Conservation (phyloP, 805 yeast species). For the Metschnikowia koreensis region DNA sequence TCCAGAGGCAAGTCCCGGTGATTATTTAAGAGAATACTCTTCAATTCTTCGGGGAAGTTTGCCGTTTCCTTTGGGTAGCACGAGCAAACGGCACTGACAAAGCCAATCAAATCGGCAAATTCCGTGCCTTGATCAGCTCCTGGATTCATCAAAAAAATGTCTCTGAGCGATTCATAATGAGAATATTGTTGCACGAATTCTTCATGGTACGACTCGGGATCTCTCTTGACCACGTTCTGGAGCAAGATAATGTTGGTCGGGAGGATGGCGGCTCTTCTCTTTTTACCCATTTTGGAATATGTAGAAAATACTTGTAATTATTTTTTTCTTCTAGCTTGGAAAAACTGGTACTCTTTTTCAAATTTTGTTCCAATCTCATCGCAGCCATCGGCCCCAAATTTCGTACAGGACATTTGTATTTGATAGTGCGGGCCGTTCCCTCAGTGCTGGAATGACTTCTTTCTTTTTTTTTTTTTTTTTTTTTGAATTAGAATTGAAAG, state of each 20-base stretch:
- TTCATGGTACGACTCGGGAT: slow-evolving; percentile 90
- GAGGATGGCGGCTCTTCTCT: slow-evolving; percentile 86
- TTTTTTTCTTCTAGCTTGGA: background rate
- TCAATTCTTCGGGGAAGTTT: slow-evolving; percentile 78
- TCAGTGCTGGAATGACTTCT: too few species aligned
- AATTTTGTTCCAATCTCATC: background rate
- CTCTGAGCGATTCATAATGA: slow-evolving; percentile 88
- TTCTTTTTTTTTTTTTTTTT: too few species aligned
- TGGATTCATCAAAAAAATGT: slow-evolving; percentile 77
- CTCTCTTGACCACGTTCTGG: slow-evolving; percentile 90
- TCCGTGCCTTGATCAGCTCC: slow-evolving; percentile 39
- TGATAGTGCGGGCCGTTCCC: background rate
- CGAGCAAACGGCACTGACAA: slow-evolving; percentile 85
- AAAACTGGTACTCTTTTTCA: background rate
- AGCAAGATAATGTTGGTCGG: slow-evolving; percentile 89
- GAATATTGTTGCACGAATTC: slow-evolving; percentile 91
- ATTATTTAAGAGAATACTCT: slow-evolving; percentile 63
- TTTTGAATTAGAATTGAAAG: too few species aligned
- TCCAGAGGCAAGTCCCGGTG: slow-evolving; percentile 83
- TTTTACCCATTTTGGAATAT: slow-evolving; percentile 66
- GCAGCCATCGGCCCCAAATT: background rate
- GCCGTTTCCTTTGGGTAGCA: slow-evolving; percentile 90
- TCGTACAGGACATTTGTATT: background rate
- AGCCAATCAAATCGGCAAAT: slow-evolving; percentile 82
- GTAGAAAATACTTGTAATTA: background rate